A percentile compares a stretch with the other conserved stretches of the same genome.
phyloP scores from a whole-genome alignment of 495 filamentous ascomycete species.

The Bryoglossum gracile region DNA sequence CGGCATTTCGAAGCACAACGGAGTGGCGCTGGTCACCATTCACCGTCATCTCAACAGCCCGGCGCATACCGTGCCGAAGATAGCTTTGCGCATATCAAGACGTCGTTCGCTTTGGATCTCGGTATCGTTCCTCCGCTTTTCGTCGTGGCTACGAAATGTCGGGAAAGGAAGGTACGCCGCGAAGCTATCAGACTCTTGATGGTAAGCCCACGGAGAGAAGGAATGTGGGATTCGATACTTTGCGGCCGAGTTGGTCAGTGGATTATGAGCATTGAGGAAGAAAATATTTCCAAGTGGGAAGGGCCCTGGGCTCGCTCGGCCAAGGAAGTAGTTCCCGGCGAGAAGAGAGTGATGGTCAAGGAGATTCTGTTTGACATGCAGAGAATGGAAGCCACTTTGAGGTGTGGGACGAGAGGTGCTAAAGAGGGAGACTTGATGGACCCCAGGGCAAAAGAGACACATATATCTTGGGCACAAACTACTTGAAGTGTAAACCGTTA shows the following conservation, averaged over 20 bases:
- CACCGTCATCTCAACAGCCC: slow-evolving; percentile 6
- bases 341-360: slow-evolving; percentile 46
- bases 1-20: slow-evolving; percentile 3
- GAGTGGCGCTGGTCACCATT: background rate
- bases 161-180: slow-evolving; percentile 37
- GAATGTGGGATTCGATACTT: slow-evolving; percentile 36
- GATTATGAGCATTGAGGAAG: slow-evolving; percentile 26
- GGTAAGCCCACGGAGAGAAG: slow-evolving; percentile 35
- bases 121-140: slow-evolving; percentile 36
- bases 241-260: slow-evolving; percentile 20
- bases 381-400: slow-evolving; percentile 36
- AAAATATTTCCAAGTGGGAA: slow-evolving; percentile 10
- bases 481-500: background rate
- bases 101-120: slow-evolving; percentile 28
- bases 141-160: slow-evolving; percentile 36
- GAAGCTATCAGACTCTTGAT: slow-evolving; percentile 36
- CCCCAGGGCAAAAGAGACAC: slow-evolving; percentile 34
- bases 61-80: slow-evolving; percentile 10
- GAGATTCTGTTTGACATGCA: slow-evolving; percentile 47
- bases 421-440: slow-evolving; percentile 35
- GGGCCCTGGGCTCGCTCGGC: background rate
- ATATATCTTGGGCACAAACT: slow-evolving; percentile 35
- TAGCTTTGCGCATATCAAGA: slow-evolving; percentile 22
- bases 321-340: slow-evolving; percentile 25
- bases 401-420: slow-evolving; percentile 45